Conservation (phyloP, 2,329 filamentous ascomycete genomes). For the Cladosporium sp. region DNA sequence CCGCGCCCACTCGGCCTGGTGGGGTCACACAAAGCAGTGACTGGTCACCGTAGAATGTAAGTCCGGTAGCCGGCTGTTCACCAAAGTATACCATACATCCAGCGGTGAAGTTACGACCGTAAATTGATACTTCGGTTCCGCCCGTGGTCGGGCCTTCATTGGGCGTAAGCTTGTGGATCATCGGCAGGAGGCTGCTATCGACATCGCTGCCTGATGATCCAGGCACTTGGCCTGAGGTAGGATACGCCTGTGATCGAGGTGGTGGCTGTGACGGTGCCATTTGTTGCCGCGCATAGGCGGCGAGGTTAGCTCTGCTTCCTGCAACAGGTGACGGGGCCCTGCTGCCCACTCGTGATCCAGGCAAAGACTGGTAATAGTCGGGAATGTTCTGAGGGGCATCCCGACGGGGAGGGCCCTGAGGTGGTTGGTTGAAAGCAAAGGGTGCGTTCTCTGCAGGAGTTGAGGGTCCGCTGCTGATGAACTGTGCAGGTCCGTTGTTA, state of each 20-base stretch:
- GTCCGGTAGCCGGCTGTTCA: slow-evolving; percentile 62
- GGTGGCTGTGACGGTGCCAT: slow-evolving; percentile 9
- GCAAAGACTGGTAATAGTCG: slow-evolving; percentile 28
- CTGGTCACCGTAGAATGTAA: slow-evolving; percentile 75
- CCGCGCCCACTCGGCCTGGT: slow-evolving; percentile 64
- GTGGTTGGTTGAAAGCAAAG: slow-evolving; percentile 23
- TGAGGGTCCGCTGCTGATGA: slow-evolving; percentile 28
- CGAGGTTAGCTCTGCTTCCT: slow-evolving; percentile 29
- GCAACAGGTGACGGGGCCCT: slow-evolving; percentile 68
- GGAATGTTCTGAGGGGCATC: slow-evolving; percentile 21
- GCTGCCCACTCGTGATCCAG: slow-evolving; percentile 68
- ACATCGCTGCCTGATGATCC: slow-evolving; percentile 5
- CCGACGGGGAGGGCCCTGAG: slow-evolving; percentile 17
- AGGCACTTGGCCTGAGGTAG: neutral
- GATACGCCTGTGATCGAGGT: slow-evolving; percentile 8
- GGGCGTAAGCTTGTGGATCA: slow-evolving; percentile 80
- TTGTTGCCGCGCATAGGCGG: slow-evolving; percentile 29
- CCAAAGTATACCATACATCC: slow-evolving; percentile 84
- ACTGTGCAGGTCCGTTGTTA: slow-evolving; percentile 23
- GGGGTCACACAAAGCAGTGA: slow-evolving; percentile 77
- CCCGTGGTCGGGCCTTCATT: slow-evolving; percentile 76
- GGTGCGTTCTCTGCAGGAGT: slow-evolving; percentile 27
- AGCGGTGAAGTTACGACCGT: slow-evolving; percentile 76
- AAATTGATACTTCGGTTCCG: slow-evolving; percentile 80
- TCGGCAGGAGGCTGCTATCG: slow-evolving; percentile 40